Percentiles rank a stretch among this genome's conserved stretches.
These are phyloP conservation scores for Colletotrichum sp. DNA, from an alignment of 2,329 filamentous ascomycete species.

Conservation along the genomic window DNA sequence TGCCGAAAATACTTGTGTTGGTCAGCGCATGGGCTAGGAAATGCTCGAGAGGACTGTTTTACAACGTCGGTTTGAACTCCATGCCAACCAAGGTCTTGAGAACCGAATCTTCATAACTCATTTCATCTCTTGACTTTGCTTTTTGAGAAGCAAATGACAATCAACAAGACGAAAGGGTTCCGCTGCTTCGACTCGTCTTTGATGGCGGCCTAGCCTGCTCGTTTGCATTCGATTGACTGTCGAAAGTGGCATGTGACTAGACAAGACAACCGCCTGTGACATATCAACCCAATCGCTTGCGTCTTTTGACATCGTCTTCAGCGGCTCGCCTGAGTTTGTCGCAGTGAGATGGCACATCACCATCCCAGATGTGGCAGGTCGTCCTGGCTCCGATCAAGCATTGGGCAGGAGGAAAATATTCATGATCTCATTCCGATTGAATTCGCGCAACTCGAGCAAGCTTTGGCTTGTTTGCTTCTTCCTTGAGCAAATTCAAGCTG, in stretches of 20 bases:
- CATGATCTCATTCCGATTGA: not conserved
- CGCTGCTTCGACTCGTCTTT: not conserved
- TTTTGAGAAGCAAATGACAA: not conserved
- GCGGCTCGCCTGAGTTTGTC: not conserved
- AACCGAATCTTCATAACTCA: not conserved
- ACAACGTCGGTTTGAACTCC: not conserved
- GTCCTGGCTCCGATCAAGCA: not conserved
- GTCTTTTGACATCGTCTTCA: not conserved
- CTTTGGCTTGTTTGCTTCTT: not conserved
- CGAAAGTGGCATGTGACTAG: not conserved
- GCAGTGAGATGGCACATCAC: not conserved
- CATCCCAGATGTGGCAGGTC: not conserved
- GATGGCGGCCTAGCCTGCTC: not conserved
- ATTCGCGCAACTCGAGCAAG: not conserved
- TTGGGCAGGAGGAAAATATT: not conserved
- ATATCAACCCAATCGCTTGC: not conserved
- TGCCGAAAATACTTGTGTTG: not conserved
- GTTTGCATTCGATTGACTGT: not conserved
- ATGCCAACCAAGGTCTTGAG: not conserved
- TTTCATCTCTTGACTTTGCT: not conserved
- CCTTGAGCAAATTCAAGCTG: not conserved
- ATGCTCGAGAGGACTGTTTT: not conserved
- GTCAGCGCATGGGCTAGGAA: not conserved
- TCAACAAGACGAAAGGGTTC: not conserved
- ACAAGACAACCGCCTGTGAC: not conserved